Percentiles rank a stretch among this genome's conserved stretches.
These are phyloP conservation scores for Viola odorata DNA, from an alignment of 345 rosid species.

Conservation along the genomic window DNA sequence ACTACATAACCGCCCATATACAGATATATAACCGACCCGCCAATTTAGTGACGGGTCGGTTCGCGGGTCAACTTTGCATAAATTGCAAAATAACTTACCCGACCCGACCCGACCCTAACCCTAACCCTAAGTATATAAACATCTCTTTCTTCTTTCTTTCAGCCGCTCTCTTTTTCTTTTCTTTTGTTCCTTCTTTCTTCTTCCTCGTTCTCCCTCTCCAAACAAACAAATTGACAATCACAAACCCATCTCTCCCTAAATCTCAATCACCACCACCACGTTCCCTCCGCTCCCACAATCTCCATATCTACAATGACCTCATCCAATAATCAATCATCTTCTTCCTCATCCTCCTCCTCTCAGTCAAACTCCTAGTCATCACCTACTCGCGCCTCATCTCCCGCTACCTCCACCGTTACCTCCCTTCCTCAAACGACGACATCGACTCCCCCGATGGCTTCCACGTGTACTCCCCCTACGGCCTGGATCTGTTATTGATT, in stretches of 20 bases:
- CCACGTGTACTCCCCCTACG: conserved; percentile 53
- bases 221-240: no score
- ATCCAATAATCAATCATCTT: conserved; percentile 5
- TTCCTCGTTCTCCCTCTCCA: no score
- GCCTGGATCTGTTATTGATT: conserved; percentile 37
- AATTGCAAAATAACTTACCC: no score
- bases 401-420: conserved; percentile 38
- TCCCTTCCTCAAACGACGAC: conserved; percentile 44
- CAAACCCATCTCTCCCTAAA: background rate
- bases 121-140: no score
- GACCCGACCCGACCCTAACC: no score
- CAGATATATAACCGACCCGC: no score
- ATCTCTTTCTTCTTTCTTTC: no score
- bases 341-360: conserved; percentile 4
- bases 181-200: no score
- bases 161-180: no score
- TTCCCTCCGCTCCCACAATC: conserved; percentile 24
- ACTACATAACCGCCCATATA: no score
- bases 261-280: conserved; percentile 6
- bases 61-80: no score
- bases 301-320: background rate
- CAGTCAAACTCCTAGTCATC: conserved; percentile 34
- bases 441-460: conserved; percentile 46
- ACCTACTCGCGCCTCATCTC: conserved; percentile 81
- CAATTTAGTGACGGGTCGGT: no score